Evolutionary conservation across 352 stramenopile species (phyloP).

Genomic region (Pythium insidiosum): DNA sequence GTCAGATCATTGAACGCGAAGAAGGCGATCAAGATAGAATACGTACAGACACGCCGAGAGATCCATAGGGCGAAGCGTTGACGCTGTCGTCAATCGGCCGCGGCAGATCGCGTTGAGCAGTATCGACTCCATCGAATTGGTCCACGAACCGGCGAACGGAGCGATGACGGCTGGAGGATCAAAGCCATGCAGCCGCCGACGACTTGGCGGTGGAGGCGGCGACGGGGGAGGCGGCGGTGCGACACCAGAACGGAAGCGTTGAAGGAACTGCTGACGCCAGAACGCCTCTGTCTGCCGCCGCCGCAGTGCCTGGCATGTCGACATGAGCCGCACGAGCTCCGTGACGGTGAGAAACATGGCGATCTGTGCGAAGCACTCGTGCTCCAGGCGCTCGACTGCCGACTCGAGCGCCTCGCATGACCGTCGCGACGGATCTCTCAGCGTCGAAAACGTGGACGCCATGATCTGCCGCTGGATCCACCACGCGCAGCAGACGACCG

Average conservation of each 20-base stretch:
- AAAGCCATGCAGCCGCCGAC: too few relatives aligned
- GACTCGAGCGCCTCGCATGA: neutral
- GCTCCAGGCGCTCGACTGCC: conserved; percentile 12
- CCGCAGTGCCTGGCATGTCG: conserved; percentile 13
- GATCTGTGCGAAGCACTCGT: conserved; percentile 26
- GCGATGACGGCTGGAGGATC: neutral
- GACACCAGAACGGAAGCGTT: neutral
- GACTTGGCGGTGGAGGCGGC: too few relatives aligned
- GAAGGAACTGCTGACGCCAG: conserved; percentile 23
- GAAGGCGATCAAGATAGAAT: too few relatives aligned
- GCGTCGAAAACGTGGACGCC: neutral
- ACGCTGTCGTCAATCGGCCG: too few relatives aligned
- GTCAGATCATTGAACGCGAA: too few relatives aligned
- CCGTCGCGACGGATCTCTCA: too few relatives aligned
- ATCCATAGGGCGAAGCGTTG: too few relatives aligned
- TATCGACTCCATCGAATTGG: conserved; percentile 14
- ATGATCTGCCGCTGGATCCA: conserved; percentile 46
- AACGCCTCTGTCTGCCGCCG: conserved; percentile 16
- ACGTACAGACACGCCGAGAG: too few relatives aligned
- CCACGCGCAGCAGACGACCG: conserved; percentile 27
- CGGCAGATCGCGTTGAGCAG: conserved; percentile 14
- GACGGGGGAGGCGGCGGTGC: neutral
- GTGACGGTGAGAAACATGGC: conserved; percentile 23
- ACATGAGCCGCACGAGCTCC: conserved; percentile 22
- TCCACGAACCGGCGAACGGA: conserved; percentile 9